phyloP scores from a whole-genome alignment of 2,329 filamentous ascomycete species.

The Gnomoniopsis sp. region DNA sequence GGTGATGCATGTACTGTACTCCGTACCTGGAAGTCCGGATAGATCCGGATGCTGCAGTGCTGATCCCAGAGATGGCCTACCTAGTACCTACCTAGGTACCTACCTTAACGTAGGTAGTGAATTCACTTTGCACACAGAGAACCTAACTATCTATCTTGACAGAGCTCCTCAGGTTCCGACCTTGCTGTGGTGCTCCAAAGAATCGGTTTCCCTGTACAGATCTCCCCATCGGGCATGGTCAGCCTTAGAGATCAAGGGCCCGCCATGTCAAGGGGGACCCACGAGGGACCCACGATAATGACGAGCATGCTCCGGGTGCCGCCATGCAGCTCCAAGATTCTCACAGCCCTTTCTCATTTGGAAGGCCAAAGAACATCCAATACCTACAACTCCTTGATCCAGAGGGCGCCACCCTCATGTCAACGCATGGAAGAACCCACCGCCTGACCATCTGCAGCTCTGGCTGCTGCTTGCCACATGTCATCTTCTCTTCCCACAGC shows the following conservation, averaged over 20 bases:
- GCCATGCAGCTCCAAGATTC: not conserved
- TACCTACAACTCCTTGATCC: not conserved
- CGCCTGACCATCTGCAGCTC: constrained; percentile 13
- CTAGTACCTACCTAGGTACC: too few relatives aligned
- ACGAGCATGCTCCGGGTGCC: constrained; percentile 10
- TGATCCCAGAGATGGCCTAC: not conserved
- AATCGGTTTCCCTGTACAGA: not conserved
- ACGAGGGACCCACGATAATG: constrained; percentile 8
- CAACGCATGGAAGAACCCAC: constrained; percentile 13
- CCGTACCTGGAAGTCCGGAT: not conserved
- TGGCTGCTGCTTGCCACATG: constrained; percentile 5
- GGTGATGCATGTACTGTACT: too few relatives aligned
- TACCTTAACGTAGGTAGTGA: too few relatives aligned
- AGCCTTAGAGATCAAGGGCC: not conserved
- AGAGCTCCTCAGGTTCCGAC: not conserved
- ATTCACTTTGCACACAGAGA: too few relatives aligned
- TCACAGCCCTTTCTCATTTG: not conserved
- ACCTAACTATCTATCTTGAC: too few relatives aligned
- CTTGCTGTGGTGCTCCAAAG: too few relatives aligned
- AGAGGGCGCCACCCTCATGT: not conserved
- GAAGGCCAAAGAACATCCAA: not conserved
- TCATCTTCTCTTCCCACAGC: not conserved
- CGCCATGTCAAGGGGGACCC: not conserved
- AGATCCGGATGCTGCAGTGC: not conserved
- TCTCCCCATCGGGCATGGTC: not conserved